A percentile compares a stretch with the other conserved stretches of the same genome.
These are phyloP conservation scores for Irineochytrium annulatum DNA, from an alignment of 192 early-diverging fungal species.

Conservation along the genomic window DNA sequence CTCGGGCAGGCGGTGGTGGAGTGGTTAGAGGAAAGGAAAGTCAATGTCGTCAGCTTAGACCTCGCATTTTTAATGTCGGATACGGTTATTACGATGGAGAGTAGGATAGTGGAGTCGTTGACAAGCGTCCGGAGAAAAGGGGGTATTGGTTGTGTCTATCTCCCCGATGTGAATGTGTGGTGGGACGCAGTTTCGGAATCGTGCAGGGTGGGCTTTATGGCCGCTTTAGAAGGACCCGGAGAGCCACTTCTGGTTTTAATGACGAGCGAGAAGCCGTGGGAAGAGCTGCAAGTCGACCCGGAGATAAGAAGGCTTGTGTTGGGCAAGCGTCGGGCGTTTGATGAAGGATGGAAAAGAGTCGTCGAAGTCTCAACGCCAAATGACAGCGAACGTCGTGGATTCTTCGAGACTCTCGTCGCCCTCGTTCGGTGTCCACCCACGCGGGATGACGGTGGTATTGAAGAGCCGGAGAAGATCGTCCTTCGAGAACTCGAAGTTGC, in stretches of 20 bases:
- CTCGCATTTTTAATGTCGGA: too few species aligned
- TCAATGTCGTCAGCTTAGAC: conserved; percentile 56
- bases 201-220: conserved; percentile 40
- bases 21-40: conserved; percentile 46
- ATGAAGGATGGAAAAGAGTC: conserved; percentile 24
- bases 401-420: too few species aligned
- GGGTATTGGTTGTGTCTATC: conserved; percentile 54
- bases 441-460: background rate
- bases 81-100: too few species aligned
- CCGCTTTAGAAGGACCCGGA: conserved; percentile 43
- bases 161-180: conserved; percentile 53
- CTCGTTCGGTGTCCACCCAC: too few species aligned
- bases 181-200: conserved; percentile 43
- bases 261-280: conserved; percentile 43
- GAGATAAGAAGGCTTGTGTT: conserved; percentile 2
- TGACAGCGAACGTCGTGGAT: conserved; percentile 3
- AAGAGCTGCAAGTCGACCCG: conserved; percentile 33
- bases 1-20: conserved; percentile 54
- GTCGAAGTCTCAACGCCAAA: conserved; percentile 5
- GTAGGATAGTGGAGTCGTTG: too few species aligned
- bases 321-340: conserved; percentile 3
- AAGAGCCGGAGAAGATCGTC: too few species aligned
- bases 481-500: background rate
- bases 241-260: conserved; percentile 55
- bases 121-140: too few species aligned